A percentile compares a stretch with the other conserved stretches of the same genome.
Evolutionary conservation across 108 stramenopile species (phyloP).

Genomic region (Nitzschia sp.): DNA sequence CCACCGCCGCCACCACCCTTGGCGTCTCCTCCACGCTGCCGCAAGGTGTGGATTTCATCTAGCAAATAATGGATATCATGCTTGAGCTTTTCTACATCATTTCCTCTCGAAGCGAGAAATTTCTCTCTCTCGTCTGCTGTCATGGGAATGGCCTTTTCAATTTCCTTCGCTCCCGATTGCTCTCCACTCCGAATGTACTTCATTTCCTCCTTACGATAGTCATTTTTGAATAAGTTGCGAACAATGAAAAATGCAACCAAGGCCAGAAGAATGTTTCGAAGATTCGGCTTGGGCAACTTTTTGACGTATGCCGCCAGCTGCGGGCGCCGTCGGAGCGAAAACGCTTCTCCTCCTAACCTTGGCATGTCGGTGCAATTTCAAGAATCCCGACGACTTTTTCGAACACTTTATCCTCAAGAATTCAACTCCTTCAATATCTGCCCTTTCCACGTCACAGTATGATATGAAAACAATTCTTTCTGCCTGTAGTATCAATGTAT

Average conservation of each 20-base stretch:
- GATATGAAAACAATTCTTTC: too few species aligned
- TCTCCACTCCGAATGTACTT: conserved; percentile 14
- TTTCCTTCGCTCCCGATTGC: background rate
- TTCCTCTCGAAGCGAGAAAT: background rate
- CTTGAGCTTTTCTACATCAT: conserved; percentile 27
- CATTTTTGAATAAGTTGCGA: conserved; percentile 27
- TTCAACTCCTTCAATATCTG: too few species aligned
- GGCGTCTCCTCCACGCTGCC: background rate
- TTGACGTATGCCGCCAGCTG: background rate
- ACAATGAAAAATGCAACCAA: conserved; percentile 22
- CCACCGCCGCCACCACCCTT: background rate
- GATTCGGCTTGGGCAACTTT: conserved; percentile 18
- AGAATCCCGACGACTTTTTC: too few species aligned
- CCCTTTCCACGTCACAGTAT: too few species aligned
- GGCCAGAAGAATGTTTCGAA: conserved; percentile 25
- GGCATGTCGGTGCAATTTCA: conserved; percentile 7
- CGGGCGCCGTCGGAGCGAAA: background rate
- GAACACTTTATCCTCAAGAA: too few species aligned
- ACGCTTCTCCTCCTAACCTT: conserved; percentile 12
- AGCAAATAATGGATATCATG: conserved; percentile 16
- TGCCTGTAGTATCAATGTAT: too few species aligned
- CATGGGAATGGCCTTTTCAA: conserved; percentile 17
- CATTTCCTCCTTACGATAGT: conserved; percentile 30
- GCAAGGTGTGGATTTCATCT: background rate
- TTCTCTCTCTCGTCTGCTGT: conserved; percentile 6